Base-by-base conservation (phyloP, 345 rosid species). In the Acer negundo region DNA sequence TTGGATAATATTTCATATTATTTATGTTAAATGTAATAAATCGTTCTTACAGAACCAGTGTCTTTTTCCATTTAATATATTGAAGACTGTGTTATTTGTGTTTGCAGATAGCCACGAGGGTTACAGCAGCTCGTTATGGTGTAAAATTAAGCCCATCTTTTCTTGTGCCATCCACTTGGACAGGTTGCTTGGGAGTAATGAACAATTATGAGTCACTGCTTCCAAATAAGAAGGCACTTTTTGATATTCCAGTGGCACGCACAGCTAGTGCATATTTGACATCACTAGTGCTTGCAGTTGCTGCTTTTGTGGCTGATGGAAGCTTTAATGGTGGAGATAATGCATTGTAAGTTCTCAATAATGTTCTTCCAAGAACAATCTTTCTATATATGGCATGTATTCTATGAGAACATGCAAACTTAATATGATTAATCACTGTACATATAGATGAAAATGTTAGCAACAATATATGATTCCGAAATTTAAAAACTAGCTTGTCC, bases 181-280 rank as follows among this genome's bases (percentile, higher is more conserved):
- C 98, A 6, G 98, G 97, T 20, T 95, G 97, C 82, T 80, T 95
- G 73, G 98, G 98, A 63, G 97, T 95, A 19, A 90, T 95, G 94
- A 95, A 93, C 73, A 92, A 93, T 73, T 95, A 92, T 2, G 98
- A 95, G 80, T 95, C 97, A 5, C 73, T 95, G 78, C 94, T 95
- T 81, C 97, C 97, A 6, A 92, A 90, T 64, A 93, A 90, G 75
- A 93, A 87, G 65, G 97, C 97, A 1, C 90, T 95, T 59, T 95
- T 93, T 1, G 95, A 92, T 76, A 93, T 95, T 67, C 98, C 98
- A 0, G 97, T 92, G 66, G 97, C 97, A 16, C 94, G 94, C 20
- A 95, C 94, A 0, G 98, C 97, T 10, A 92, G 94, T 10, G 97
- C 97, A 9, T 95, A 93, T 80, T 82, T 95, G 86, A 92, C 97